Percentiles rank a stretch among this genome's conserved stretches.
Evolutionary conservation across 108 stramenopile species (phyloP).

Genomic region (Pinguiococcus pyrenoidosus): DNA sequence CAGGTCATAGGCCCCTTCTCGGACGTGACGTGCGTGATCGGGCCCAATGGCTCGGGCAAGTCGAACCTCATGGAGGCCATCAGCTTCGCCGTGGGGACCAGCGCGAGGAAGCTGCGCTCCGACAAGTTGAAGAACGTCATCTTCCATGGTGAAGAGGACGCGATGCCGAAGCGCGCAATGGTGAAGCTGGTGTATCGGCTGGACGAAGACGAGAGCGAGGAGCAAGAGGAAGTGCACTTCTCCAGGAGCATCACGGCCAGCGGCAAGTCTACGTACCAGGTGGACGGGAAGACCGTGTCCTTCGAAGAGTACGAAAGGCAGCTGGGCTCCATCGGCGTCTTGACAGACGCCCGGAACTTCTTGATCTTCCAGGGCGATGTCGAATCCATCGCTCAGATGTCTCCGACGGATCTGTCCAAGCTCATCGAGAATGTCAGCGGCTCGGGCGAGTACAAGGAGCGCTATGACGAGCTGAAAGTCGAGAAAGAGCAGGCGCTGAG

Average conservation of each 20-base stretch:
- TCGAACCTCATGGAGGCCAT: slow-evolving; percentile 69
- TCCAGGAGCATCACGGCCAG: slow-evolving; percentile 57
- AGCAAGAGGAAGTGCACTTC: slow-evolving; percentile 52
- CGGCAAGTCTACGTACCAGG: slow-evolving; percentile 70
- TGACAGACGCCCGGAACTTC: slow-evolving; percentile 95
- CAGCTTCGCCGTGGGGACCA: slow-evolving; percentile 88
- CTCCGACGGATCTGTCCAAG: slow-evolving; percentile 76
- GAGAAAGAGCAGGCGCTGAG: slow-evolving; percentile 74
- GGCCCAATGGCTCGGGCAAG: slow-evolving; percentile 72
- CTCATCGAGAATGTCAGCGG: slow-evolving; percentile 83
- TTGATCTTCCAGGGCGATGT: slow-evolving; percentile 97
- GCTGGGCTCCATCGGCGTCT: slow-evolving; percentile 66
- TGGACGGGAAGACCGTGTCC: slow-evolving; percentile 43
- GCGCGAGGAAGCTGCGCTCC: slow-evolving; percentile 78
- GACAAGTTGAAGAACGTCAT: slow-evolving; percentile 83
- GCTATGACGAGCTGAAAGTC: slow-evolving; percentile 54
- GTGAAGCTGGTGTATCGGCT: slow-evolving; percentile 58
- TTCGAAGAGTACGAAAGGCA: slow-evolving; percentile 59
- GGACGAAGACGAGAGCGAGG: slow-evolving; percentile 21
- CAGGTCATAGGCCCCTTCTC: slow-evolving; percentile 86
- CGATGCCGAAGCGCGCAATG: slow-evolving; percentile 26
- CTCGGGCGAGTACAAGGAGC: slow-evolving; percentile 51
- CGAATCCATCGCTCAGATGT: slow-evolving; percentile 78
- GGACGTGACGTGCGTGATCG: slow-evolving; percentile 88
- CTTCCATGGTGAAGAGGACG: slow-evolving; percentile 11